phyloP scores from a whole-genome alignment of 2,329 filamentous ascomycete genomes.

The Colletotrichum sp. region DNA sequence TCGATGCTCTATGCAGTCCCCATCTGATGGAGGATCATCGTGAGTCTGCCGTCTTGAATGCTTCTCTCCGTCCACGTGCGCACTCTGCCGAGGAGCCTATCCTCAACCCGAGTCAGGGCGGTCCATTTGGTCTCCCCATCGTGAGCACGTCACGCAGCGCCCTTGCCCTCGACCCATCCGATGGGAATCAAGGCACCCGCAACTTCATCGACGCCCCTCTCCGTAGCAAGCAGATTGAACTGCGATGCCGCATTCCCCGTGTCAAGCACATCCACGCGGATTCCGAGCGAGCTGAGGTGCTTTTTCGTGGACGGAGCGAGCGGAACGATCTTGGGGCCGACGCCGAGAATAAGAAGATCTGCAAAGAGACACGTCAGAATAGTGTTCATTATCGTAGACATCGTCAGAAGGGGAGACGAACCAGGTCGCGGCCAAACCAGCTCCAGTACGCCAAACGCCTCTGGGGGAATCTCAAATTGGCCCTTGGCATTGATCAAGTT shows the following conservation, averaged over 20 bases:
- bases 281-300: constrained; percentile 77
- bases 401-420: constrained; percentile 45
- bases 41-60: neutral
- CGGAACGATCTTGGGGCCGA: constrained; percentile 77
- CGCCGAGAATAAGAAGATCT: constrained; percentile 91
- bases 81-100: neutral
- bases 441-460: constrained; percentile 77
- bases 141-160: constrained; percentile 31
- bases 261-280: constrained; percentile 87
- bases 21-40: neutral
- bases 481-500: constrained; percentile 75
- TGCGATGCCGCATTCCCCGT: constrained; percentile 93
- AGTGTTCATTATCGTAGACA: neutral
- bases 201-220: constrained; percentile 83
- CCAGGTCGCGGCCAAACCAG: constrained; percentile 88
- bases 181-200: constrained; percentile 88
- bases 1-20: neutral
- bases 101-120: neutral
- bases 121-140: neutral
- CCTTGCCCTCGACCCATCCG: constrained; percentile 73
- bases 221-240: constrained; percentile 94
- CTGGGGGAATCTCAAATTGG: constrained; percentile 77
- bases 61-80: neutral
- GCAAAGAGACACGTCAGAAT: neutral
- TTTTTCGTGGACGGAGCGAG: constrained; percentile 76